Evolutionary conservation across 2,329 filamentous ascomycete species (phyloP).

Genomic region (Albifimbria verrucaria): DNA sequence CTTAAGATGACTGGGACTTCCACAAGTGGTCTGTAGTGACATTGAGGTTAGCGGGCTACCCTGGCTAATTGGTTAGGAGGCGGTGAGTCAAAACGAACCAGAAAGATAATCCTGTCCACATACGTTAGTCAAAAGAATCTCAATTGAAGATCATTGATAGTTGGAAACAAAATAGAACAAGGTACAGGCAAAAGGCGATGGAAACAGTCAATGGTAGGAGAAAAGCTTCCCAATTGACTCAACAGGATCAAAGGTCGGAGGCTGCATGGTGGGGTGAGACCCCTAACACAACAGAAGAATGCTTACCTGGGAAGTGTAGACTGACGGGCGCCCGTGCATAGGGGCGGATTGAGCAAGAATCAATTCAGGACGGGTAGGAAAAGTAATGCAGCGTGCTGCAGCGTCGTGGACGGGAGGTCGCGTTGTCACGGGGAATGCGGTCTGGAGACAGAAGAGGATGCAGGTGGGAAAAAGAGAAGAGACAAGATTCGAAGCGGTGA

Average conservation of each 20-base stretch:
- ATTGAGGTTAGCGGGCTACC: conserved; percentile 13
- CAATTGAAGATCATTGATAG: not conserved
- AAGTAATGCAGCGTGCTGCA: too few relatives aligned
- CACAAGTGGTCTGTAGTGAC: conserved; percentile 36
- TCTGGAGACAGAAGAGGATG: not conserved
- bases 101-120: conserved; percentile 67
- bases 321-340: conserved; percentile 82
- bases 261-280: conserved; percentile 16
- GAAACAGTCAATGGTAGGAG: not conserved
- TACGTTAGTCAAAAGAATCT: not conserved
- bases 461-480: not conserved
- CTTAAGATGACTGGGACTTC: conserved; percentile 30
- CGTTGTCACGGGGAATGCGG: not conserved
- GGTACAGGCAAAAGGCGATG: not conserved
- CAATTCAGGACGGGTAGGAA: conserved; percentile 18
- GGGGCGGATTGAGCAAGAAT: conserved; percentile 53
- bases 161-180: not conserved
- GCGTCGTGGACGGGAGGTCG: conserved; percentile 3
- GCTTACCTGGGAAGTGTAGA: conserved; percentile 81
- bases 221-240: not conserved
- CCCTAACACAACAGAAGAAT: conserved; percentile 9
- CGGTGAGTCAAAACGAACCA: conserved; percentile 57
- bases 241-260: not conserved
- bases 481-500: not conserved
- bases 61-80: conserved; percentile 16